A percentile compares a stretch with the other conserved stretches of the same genome.
These are phyloP conservation scores for Naegleria gruberi DNA, from an alignment of 208 protist species.

Conservation along the genomic window DNA sequence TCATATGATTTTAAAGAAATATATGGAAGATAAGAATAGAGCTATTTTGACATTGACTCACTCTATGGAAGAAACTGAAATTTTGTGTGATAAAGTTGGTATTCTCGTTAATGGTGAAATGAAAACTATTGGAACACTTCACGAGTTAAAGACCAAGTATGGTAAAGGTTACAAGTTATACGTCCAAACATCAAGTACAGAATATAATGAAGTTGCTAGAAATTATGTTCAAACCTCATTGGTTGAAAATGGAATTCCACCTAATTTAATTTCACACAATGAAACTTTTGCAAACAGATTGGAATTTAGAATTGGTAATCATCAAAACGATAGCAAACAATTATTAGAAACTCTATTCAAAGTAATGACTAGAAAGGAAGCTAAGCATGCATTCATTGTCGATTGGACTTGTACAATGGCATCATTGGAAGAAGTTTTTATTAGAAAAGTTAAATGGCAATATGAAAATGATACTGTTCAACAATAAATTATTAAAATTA, in stretches of 20 bases:
- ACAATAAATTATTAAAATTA: no score
- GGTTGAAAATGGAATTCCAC: not conserved
- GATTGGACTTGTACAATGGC: not conserved
- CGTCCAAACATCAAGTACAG: not conserved
- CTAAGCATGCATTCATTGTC: not conserved
- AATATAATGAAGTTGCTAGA: not conserved
- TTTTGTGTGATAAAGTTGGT: not conserved
- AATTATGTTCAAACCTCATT: not conserved
- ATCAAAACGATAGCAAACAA: not conserved
- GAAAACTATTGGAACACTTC: not conserved
- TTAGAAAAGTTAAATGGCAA: not conserved
- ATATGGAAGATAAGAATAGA: not conserved
- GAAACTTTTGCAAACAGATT: not conserved
- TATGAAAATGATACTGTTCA: not conserved
- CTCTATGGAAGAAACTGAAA: not conserved
- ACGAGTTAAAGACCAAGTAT: not conserved
- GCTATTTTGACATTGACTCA: not conserved
- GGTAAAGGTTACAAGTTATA: not conserved
- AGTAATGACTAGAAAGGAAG: not conserved
- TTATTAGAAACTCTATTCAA: not conserved
- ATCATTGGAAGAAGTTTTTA: not conserved
- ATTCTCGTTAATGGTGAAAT: not conserved
- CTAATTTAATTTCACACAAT: not conserved
- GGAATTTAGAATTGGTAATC: not conserved
- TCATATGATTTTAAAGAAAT: conserved; percentile 32